Evolutionary conservation across 331 rosid species (phyloP).

Genomic region (Telfairia occidentalis): DNA sequence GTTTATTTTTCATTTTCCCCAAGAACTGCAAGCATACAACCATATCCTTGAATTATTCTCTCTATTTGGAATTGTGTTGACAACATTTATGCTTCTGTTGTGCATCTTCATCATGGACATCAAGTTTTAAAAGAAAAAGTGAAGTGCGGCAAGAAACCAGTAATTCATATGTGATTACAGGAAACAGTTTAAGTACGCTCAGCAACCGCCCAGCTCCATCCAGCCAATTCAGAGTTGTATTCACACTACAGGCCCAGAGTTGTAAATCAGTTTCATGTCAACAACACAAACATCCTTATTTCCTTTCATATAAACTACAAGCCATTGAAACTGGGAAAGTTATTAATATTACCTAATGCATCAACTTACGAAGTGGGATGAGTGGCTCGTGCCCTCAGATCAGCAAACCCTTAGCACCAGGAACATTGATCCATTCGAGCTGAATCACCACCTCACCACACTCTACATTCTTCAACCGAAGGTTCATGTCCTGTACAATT

Average conservation of each 20-base stretch:
- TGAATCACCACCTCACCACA: slow-evolving; percentile 58
- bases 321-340: background rate
- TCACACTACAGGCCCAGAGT: background rate
- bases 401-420: slow-evolving; percentile 29
- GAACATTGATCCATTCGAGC: slow-evolving; percentile 53
- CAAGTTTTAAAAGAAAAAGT: background rate
- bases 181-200: background rate
- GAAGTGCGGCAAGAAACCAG: background rate
- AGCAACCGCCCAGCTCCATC: background rate
- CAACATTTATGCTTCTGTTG: background rate
- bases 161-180: background rate
- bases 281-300: background rate
- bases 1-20: background rate
- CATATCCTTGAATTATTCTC: too few species aligned
- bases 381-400: background rate
- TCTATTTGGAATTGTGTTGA: background rate
- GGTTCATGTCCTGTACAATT: slow-evolving; percentile 50
- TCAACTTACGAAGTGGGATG: background rate
- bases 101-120: background rate
- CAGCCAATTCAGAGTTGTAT: background rate
- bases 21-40: too few species aligned
- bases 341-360: background rate
- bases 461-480: slow-evolving; percentile 52
- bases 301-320: background rate
- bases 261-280: background rate